Evolutionary conservation across 768 basidiomycete species (phyloP).

Genomic region (Pulveroboletus sp.): DNA sequence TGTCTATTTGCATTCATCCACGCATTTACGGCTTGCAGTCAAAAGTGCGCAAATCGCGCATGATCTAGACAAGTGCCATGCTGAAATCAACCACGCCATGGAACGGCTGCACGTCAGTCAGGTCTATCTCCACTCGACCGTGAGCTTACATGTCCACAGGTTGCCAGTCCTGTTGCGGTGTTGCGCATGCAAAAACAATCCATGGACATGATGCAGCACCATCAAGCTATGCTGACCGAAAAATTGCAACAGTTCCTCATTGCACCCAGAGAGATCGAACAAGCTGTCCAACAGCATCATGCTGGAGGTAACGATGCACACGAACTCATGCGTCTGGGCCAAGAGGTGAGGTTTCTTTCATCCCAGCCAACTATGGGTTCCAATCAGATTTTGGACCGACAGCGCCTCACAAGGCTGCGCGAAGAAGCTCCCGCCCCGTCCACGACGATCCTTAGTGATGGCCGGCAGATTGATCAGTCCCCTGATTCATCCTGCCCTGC

Average conservation of each 20-base stretch:
- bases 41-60: conserved; percentile 45
- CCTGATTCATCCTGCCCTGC: conserved; percentile 19
- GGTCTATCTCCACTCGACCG: not conserved
- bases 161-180: conserved; percentile 20
- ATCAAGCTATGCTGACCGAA: conserved; percentile 36
- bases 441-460: conserved; percentile 16
- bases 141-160: conserved; percentile 12
- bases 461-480: conserved; percentile 21
- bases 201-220: conserved; percentile 21
- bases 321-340: conserved; percentile 51
- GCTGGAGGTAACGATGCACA: conserved; percentile 42
- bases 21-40: conserved; percentile 27
- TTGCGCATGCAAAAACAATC: conserved; percentile 30
- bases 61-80: conserved; percentile 42
- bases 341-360: conserved; percentile 35
- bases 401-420: conserved; percentile 25
- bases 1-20: not conserved
- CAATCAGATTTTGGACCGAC: not conserved
- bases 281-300: conserved; percentile 38
- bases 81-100: conserved; percentile 42
- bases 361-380: not conserved
- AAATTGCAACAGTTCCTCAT: conserved; percentile 41
- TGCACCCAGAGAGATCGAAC: conserved; percentile 34
- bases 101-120: conserved; percentile 41
- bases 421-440: not conserved